Base-by-base conservation (phyloP, 2,329 filamentous ascomycete genomes). In the Aspergillus sp. region DNA sequence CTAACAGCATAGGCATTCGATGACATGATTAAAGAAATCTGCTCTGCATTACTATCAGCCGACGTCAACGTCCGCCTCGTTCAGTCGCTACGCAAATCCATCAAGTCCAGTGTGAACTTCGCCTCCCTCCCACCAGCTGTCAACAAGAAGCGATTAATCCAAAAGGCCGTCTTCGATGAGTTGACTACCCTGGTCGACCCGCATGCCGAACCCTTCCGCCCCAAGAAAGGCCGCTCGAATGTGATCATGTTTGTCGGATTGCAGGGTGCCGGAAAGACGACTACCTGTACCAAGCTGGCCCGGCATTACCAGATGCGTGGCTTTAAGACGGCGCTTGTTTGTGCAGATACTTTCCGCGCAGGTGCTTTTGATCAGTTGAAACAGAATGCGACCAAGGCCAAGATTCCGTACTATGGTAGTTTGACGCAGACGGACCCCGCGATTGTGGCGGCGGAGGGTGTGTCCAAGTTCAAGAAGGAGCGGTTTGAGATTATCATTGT, bases 211-310 rank as follows among this genome's bases (percentile, higher is more conserved):
- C 86, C 91, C 0, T 98, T 95, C 78, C 93, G 94, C 68, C 90
- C 91, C 19, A 95, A 94, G 75, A 98, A 97, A 74, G 90, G 90
- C 56, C 93, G 90, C 68, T 78, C 86, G 54, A 98, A 96, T 69
- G 88, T 98, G 65, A 96, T 98, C 71, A 98, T 98, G 93, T 97
- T 98, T 68, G 93, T 98, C 53, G 93, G 93, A 73, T 78, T 98
- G 43, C 93, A 98, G 71, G 93, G 93, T 76, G 89, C 91, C 4
- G 93, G 93, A 69, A 98, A 98, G 73, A 98, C 93, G 20, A 98
- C 93, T 1, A 94, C 91, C 10, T 97, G 93, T 79, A 98, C 93
- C 37, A 98, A 98, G 73, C 78, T 98, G 54, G 93, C 93, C 15
- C 77, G 90, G 49, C 91, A 95, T 77, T 98, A 98, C 71, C 88